Conservation (phyloP, 2,329 filamentous ascomycete genomes). For the Pezicula carpinea region DNA sequence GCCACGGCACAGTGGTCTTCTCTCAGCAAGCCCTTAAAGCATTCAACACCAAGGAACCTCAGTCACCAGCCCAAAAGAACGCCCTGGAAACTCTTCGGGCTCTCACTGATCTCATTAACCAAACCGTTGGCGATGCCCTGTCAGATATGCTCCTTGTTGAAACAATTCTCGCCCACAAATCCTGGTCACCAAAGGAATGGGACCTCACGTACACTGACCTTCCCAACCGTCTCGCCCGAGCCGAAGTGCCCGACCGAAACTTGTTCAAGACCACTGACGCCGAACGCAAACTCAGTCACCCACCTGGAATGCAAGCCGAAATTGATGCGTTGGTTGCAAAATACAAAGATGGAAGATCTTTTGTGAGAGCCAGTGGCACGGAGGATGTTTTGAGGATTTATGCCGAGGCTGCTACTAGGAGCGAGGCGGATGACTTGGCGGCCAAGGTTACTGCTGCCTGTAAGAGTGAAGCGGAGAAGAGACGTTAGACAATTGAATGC, state of each 20-base stretch:
- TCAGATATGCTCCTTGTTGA: conserved; percentile 96
- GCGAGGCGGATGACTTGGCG: conserved; percentile 87
- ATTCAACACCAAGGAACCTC: conserved; percentile 75
- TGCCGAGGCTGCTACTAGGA: conserved; percentile 84
- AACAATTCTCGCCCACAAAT: conserved; percentile 91
- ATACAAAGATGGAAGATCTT: conserved; percentile 83
- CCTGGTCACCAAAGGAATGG: conserved; percentile 88
- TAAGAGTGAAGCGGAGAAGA: conserved; percentile 17
- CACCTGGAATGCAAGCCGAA: conserved; percentile 72
- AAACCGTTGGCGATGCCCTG: conserved; percentile 93
- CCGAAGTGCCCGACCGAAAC: conserved; percentile 83
- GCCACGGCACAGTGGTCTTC: conserved; percentile 95
- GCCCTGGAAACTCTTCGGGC: conserved; percentile 81
- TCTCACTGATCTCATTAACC: conserved; percentile 90
- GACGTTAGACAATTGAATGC: not conserved
- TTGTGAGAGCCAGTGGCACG: conserved; percentile 89
- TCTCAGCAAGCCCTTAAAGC: conserved; percentile 74
- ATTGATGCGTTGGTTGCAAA: conserved; percentile 88
- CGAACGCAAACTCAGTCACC: conserved; percentile 79
- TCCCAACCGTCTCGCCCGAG: conserved; percentile 89
- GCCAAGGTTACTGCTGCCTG: conserved; percentile 58
- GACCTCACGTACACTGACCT: conserved; percentile 88
- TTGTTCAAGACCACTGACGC: conserved; percentile 90
- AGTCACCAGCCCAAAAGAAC: conserved; percentile 87
- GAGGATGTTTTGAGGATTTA: conserved; percentile 97